A percentile compares a stretch with the other conserved stretches of the same genome.
Conservation (phyloP, 345 rosid genomes). For the Geranium brycei region DNA sequence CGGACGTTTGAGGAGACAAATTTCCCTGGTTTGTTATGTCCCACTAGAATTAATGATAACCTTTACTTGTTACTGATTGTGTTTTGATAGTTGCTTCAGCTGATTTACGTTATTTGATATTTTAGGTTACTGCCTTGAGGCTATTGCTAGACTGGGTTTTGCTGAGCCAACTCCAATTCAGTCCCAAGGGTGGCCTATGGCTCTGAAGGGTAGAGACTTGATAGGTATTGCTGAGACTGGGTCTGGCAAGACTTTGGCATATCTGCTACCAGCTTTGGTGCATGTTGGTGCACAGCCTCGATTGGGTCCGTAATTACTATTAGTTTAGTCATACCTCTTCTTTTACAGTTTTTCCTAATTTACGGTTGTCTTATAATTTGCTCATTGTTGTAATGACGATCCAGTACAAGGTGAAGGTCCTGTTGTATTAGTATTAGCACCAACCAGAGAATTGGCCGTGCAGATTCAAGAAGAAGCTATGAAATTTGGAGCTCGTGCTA, state of each 20-base stretch:
- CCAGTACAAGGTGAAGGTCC: conserved; percentile 81
- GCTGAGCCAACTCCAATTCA: conserved; percentile 93
- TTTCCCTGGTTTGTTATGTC: conserved; percentile 47
- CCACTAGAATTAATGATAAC: background rate
- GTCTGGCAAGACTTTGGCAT: conserved; percentile 94
- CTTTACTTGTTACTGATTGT: background rate
- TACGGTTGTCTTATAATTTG: background rate
- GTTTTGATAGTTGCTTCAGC: background rate
- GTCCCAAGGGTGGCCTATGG: conserved; percentile 98
- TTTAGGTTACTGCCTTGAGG: conserved; percentile 70
- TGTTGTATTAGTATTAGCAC: conserved; percentile 69
- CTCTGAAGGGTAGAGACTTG: conserved; percentile 82
- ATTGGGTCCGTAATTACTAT: conserved; percentile 39
- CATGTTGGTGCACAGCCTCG: conserved; percentile 89
- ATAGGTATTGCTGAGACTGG: conserved; percentile 97
- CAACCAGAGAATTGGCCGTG: conserved; percentile 93
- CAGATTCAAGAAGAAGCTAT: conserved; percentile 85
- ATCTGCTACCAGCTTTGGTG: conserved; percentile 82
- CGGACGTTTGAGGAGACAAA: conserved; percentile 67
- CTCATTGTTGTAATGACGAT: conserved; percentile 3
- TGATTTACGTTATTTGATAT: conserved; percentile 6
- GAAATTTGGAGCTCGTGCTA: conserved; percentile 54
- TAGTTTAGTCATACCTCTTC: background rate
- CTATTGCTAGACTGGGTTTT: conserved; percentile 70
- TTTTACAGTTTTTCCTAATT: conserved; percentile 3